Evolutionary conservation across 805 yeast genomes (phyloP), one percentile per base, ranked within the genome.

Genomic region (Metschnikowia colocasiae): DNA sequence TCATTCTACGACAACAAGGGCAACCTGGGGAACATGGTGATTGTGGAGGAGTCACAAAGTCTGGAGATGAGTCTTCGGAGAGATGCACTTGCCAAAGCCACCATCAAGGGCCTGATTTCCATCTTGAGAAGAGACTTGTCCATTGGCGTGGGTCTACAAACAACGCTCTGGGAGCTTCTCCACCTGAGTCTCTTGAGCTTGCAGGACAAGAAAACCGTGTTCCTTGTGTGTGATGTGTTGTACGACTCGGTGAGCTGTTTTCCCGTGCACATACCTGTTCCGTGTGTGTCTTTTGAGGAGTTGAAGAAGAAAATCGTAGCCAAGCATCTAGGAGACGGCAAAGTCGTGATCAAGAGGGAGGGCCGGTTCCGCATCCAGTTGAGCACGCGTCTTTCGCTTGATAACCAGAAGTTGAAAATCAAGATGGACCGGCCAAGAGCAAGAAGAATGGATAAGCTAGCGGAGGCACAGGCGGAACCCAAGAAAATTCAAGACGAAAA

Each of bases 121-220:
- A 58, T 84, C 4, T 64, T 87, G 10, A 68, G 92, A 43, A 71
- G 85, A 42, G 85, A 81, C 45, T 76, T 80, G 48, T 61, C 78
- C 2, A 71, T 78, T 43, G 81, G 85, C 1, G 59, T 64, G 25
- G 87, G 89, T 0, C 67, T 94, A 18, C 74, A 76, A 45, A 57
- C 60, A 2, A 75, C 77, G 7, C 56, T 94, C 1, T 90, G 97
- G 97, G 72, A 76, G 37, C 73, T 82, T 8, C 62, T 90, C 7
- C 85, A 83, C 55, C 73, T 85, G 0, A 80, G 85, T 1, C 62
- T 83, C 22, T 50, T 83, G 16, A 76, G 85, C 10, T 65, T 87
- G 1, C 67, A 77, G 35, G 82, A 82, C 29, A 80, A 82, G 53
- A 74, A 91, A 48, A 63, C 75, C 30, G 58, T 92, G 7, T 82